A percentile compares a stretch with the other conserved stretches of the same genome.
phyloP scores from a whole-genome alignment of 352 stramenopile genomes.

The Pythium brassicae region DNA sequence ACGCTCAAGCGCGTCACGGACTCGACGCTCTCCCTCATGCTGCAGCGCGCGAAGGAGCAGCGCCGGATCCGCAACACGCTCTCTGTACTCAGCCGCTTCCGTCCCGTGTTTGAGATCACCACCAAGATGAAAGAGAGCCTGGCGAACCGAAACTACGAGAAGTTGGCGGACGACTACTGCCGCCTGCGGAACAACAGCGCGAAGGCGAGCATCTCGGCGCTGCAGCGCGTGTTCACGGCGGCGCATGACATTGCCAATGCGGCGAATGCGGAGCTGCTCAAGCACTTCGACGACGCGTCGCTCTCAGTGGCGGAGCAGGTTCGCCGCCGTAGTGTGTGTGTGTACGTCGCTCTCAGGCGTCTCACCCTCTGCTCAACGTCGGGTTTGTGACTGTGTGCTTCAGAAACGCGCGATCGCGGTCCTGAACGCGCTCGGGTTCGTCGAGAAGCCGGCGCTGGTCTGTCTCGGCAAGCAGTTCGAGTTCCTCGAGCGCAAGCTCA shows the following conservation, averaged over 20 bases:
- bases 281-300: constrained; percentile 57
- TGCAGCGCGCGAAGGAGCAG: constrained; percentile 70
- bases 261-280: constrained; percentile 57
- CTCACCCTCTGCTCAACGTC: neutral
- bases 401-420: constrained; percentile 60
- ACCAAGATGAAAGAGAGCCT: constrained; percentile 74
- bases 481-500: constrained; percentile 50
- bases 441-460: constrained; percentile 59
- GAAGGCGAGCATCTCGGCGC: constrained; percentile 52
- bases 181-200: constrained; percentile 60
- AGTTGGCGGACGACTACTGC: constrained; percentile 67
- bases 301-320: constrained; percentile 58
- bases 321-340: constrained; percentile 1
- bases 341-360: neutral
- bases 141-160: constrained; percentile 59
- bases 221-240: constrained; percentile 53
- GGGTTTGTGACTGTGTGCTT: neutral
- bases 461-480: constrained; percentile 70
- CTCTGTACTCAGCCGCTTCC: constrained; percentile 57
- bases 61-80: constrained; percentile 73
- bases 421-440: constrained; percentile 47
- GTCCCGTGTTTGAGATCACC: constrained; percentile 68
- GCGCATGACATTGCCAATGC: constrained; percentile 56
- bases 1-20: constrained; percentile 58
- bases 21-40: constrained; percentile 69